Base-by-base conservation (phyloP, 169 alveolate species). In the Sarcocystis neurona region DNA sequence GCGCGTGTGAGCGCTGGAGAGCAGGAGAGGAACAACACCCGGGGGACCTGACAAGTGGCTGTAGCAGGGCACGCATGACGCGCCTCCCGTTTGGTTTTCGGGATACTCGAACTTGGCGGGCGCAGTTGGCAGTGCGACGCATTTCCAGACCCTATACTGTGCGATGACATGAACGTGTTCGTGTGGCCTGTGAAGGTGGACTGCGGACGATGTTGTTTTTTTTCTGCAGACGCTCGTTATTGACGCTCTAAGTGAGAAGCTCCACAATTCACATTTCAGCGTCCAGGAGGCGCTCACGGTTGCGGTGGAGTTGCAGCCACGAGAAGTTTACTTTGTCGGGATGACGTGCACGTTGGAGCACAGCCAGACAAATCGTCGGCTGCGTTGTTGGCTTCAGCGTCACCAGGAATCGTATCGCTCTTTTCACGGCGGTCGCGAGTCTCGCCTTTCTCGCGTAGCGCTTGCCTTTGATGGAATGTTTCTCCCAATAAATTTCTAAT, bases 241-340 rank as follows among this genome's bases (percentile, higher is more conserved):
- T n/a, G 89, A 72, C 47, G 84, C 78, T 0, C 41, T 68, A 0
- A 85, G 86, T 3, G 87, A 72, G 78, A 50, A 47, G 60, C 87
- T 66, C 43, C 92, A 89, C 44, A 66, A 66, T 34, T 78, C 88
- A n/a, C 84, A 70, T 32, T 79, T 86, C 63, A 66, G 46, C 27
- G 46, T 48, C 53, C 86, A 66, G 89, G 84, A 41, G 84, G 90
- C 89, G n/a, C 87, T 56, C 53, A 82, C 91, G 48, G 48, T 70
- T 30, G 66, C 88, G 46, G 84, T 47, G 88, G 89, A 74, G 79
- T 94, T 84, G 66, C 90, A 91, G 87, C 94, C 86, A 34, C 66
- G 79, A 10, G 60, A 77, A 1, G 74, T 86, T 48, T 63, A 47
- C 30, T 79, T 89, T 48, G 92, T 89, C 30, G 92, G 92, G 0